Evolutionary conservation across 139 green algal genomes (phyloP), one percentile per base, ranked within the genome.

Genomic region (Volvox reticuliferus): DNA sequence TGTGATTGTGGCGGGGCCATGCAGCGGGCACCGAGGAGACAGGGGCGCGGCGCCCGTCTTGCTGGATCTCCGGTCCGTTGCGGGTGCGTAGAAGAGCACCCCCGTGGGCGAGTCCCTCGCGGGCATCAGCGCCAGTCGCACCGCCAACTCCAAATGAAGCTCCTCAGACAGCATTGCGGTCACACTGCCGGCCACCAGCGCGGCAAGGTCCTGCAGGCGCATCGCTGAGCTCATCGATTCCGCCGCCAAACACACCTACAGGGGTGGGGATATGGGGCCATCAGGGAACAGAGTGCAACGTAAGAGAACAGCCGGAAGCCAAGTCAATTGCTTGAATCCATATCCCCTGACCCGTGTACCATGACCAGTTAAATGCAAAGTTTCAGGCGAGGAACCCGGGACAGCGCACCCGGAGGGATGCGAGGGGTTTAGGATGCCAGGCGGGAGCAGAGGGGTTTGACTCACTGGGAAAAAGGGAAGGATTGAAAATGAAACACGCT

Each of bases 71-170:
- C 35, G 28, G 44, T 71, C 50, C 26, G 14, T 12, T 24, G 44
- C 12, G 50, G n/a, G 5, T 1, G 44, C 24, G 50, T 44, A 71
- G 55, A 86, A 86, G 28, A 86, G 50, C 24, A 86, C 24, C n/a
- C 79, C 50, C 24, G 26, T 71, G 79, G 50, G 50, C 24, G 79
- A 55, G 5, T 86, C 79, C 5, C 78, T 22, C 20, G 22, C 36
- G 18, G 78, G 79, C 44, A 86, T 28, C 50, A 86, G 50, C 50
- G 79, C 55, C 79, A 86, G 79, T 26, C 79, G 79, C 37, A 86
- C 79, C 26, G 44, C 79, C 24, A 86, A 24, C 26, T 86, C 79
- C 26, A 86, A 16, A 55, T 86, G 79, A 20, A 86, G 79, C 79
- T 86, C 50, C 50, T 55, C 35, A 28, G 50, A 28, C 79, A 86